Percentiles rank a stretch among this genome's conserved stretches.
Conservation (phyloP, 2,329 filamentous ascomycete species). For the Penicillium brasilianum region DNA sequence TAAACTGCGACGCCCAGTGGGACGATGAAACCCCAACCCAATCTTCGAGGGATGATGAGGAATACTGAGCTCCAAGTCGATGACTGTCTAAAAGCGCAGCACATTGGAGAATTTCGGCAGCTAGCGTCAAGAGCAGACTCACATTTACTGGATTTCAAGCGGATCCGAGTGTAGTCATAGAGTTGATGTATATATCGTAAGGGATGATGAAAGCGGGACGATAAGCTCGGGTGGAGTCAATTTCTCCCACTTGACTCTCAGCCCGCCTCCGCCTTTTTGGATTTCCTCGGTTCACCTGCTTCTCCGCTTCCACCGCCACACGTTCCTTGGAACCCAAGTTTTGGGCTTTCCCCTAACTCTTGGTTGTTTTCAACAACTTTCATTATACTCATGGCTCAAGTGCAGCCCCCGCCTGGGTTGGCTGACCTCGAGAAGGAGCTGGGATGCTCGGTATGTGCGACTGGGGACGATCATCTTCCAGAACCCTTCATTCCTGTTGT, state of each 20-base stretch:
- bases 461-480: slow-evolving; percentile 11
- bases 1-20: slow-evolving; percentile 8
- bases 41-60: neutral
- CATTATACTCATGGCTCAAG: slow-evolving; percentile 30
- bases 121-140: too few relatives aligned
- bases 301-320: slow-evolving; percentile 1
- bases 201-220: slow-evolving; percentile 13
- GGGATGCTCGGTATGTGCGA: slow-evolving; percentile 80
- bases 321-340: slow-evolving; percentile 13
- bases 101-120: too few relatives aligned
- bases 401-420: slow-evolving; percentile 43
- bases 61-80: slow-evolving; percentile 1
- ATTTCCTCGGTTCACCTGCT: slow-evolving; percentile 15
- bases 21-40: slow-evolving; percentile 19
- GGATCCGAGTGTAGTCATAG: neutral
- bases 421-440: slow-evolving; percentile 88
- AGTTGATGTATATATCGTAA: neutral
- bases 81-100: neutral
- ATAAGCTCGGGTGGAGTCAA: slow-evolving; percentile 26
- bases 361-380: neutral
- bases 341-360: neutral
- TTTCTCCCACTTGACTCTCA: slow-evolving; percentile 20
- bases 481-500: slow-evolving; percentile 21
- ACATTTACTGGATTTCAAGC: too few relatives aligned
- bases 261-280: slow-evolving; percentile 10